These are phyloP conservation scores for Hemileccinum impolitum DNA, from an alignment of 768 basidiomycete genomes.

Conservation along the genomic window DNA sequence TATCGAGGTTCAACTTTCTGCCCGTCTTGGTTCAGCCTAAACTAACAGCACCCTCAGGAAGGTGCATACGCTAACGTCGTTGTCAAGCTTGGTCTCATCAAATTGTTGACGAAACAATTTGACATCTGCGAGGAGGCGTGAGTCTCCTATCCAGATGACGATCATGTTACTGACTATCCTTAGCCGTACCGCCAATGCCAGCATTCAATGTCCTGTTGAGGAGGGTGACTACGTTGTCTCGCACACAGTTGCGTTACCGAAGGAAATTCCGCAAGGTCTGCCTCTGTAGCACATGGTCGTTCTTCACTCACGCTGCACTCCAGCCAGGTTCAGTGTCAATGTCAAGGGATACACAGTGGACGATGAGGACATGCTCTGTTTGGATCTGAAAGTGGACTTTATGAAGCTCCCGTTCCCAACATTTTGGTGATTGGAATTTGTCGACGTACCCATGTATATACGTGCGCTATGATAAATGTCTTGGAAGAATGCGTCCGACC, in stretches of 20 bases:
- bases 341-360: slow-evolving; percentile 67
- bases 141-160: slow-evolving; percentile 33
- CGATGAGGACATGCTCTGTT: slow-evolving; percentile 76
- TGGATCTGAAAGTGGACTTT: slow-evolving; percentile 79
- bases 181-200: slow-evolving; percentile 72
- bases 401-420: slow-evolving; percentile 37
- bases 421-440: slow-evolving; percentile 23
- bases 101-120: slow-evolving; percentile 78
- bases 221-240: slow-evolving; percentile 65
- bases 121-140: slow-evolving; percentile 95
- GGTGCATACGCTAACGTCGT: slow-evolving; percentile 87
- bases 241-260: slow-evolving; percentile 85
- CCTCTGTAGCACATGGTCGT: background rate
- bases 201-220: slow-evolving; percentile 81
- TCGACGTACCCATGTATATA: slow-evolving; percentile 6
- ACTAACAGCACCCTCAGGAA: slow-evolving; percentile 49
- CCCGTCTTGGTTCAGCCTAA: background rate
- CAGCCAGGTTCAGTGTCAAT: slow-evolving; percentile 81
- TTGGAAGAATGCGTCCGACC: background rate
- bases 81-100: slow-evolving; percentile 93
- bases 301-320: slow-evolving; percentile 3
- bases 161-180: slow-evolving; percentile 2
- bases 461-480: background rate
- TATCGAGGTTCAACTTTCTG: slow-evolving; percentile 56
- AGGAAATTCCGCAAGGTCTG: slow-evolving; percentile 82